phyloP scores from a whole-genome alignment of 2,329 filamentous ascomycete species.

The Botryotinia narcissicola region DNA sequence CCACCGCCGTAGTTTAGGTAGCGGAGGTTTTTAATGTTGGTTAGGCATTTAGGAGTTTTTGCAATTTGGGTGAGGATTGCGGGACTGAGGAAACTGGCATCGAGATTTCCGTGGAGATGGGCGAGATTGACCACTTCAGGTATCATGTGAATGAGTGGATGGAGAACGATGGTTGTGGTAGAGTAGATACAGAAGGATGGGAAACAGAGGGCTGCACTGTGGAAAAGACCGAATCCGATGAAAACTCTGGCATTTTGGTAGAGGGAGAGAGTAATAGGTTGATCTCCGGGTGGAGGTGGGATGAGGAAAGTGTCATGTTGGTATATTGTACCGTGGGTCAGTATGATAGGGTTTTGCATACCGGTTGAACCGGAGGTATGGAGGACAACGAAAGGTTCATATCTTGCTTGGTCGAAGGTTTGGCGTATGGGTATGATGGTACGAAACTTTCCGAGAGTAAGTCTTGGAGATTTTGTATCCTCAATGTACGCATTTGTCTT shows the following conservation, averaged over 20 bases:
- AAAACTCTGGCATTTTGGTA: neutral
- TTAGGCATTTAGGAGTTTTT: neutral
- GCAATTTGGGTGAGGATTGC: neutral
- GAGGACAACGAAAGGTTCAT: neutral
- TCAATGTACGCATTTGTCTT: neutral
- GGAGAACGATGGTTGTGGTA: neutral
- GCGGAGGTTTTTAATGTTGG: neutral
- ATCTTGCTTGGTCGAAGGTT: neutral
- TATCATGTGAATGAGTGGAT: neutral
- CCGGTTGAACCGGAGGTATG: neutral
- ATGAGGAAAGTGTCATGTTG: neutral
- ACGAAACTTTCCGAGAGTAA: neutral
- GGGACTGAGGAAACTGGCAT: neutral
- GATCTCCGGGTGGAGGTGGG: neutral
- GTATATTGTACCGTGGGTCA: neutral
- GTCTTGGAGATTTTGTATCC: neutral
- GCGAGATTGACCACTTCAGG: neutral
- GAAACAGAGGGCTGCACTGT: neutral
- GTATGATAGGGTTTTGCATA: neutral
- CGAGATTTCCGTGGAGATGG: neutral
- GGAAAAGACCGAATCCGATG: neutral
- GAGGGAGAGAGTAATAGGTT: neutral
- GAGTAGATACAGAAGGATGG: neutral
- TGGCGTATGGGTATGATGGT: neutral
- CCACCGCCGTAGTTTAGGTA: neutral